Evolutionary conservation across 352 stramenopile genomes (phyloP), one percentile per base, ranked within the genome.

Genomic region (Phytophthora citricola): DNA sequence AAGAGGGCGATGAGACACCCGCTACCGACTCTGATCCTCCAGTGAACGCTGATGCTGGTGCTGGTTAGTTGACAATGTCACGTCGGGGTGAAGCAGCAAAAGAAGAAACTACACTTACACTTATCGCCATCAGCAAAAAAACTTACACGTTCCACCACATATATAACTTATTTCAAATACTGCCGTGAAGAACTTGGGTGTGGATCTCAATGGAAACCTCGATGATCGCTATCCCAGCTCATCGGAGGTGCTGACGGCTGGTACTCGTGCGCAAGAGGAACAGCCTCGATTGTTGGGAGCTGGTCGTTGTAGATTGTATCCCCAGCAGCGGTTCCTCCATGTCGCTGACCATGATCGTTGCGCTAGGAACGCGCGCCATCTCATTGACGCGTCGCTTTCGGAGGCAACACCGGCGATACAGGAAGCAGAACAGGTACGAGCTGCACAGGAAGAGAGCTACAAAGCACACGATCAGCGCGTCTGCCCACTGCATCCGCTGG

Each of bases 321-420:
- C 0, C 66, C 6, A 93, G 70, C 40, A 93, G 78, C 17, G 85
- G 83, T 64, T 91, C 68, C 48, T 91, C 74, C 78, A 92, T 86
- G 60, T 93, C 79, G 54, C 69, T 85, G 11, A 86, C 69, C 20
- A 79, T 64, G 27, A 87, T 32, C 4, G 61, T 43, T 26, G 71
- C 56, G 22, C 36, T 74, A 15, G 72, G 64, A 43, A 83, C 57
- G 0, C 51, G 53, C 6, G 64, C 50, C 39, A 73, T 67, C 32
- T 69, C 38, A 27, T 59, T 46, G 50, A 36, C 34, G 51, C 63
- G 34, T 38, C 38, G 41, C 9, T 55, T 63, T 2, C 52, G 43
- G 22, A 39, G 27, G 15, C 71, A 70, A 20, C 76, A 79, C 41
- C 68, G 69, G 32, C 78, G 75, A 27, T 82, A 89, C 52, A 79